Evolutionary conservation across 495 filamentous ascomycete species (phyloP), one percentile per base, ranked within the genome.

Genomic region (Durotheca rogersii): DNA sequence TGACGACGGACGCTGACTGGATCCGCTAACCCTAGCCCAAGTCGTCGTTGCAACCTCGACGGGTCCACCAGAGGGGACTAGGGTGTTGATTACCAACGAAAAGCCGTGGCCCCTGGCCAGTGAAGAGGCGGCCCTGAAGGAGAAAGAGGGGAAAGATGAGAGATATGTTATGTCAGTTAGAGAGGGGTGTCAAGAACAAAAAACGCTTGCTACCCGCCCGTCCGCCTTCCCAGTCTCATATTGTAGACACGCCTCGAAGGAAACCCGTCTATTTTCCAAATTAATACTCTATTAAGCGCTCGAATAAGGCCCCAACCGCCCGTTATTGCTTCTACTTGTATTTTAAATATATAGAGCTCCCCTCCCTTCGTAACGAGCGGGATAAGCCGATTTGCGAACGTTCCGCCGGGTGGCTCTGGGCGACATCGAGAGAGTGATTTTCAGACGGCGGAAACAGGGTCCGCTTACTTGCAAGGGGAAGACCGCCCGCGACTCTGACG

Each of bases 211-310:
- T 49, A 41, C 27, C 32, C 12, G 32, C 32, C 32, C 15, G 11
- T 29, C n/a, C 14, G 44, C 36, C 52, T 27, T 39, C 40, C 36
- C 42, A 43, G 19, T 37, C 14, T 18, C 6, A 7, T 36, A 21
- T 32, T 64, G 55, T 20, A 47, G 39, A 21, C 58, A 67, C 61
- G 39, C 53, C 61, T 49, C 40, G 34, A 52, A 52, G 33, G 25
- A 45, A 51, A 46, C 51, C 25, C 35, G 44, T 54, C 49, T 62
- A 64, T 64, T 61, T 67, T 66, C 63, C 63, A 66, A 53, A 68
- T 68, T 64, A 63, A 66, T 54, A 62, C 59, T 62, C 47, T 62
- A 62, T 62, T 62, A 54, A 63, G 54, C 56, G 60, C 53, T 59
- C 51, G 53, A 64, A 56, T 51, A 63, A 56, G 17, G 29, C 30